Evolutionary conservation across 208 protist genomes (phyloP).

Genomic region (Leishmania martiniquensis): DNA sequence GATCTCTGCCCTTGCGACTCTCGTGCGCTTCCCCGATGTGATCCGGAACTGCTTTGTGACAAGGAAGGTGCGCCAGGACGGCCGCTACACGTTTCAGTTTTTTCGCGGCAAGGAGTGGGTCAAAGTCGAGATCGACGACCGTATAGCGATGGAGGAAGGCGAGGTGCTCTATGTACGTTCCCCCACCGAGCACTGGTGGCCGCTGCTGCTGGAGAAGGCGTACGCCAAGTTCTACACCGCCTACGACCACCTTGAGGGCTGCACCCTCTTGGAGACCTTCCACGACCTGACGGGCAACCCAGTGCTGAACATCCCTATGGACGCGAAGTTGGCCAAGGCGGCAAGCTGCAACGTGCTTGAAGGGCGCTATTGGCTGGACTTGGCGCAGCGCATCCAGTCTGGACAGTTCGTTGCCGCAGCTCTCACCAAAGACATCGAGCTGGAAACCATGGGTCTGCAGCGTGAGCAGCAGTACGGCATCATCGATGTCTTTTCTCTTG

Average conservation of each 20-base stretch:
- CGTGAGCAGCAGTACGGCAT: conserved; percentile 80
- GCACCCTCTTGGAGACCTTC: conserved; percentile 74
- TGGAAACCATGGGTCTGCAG: conserved; percentile 74
- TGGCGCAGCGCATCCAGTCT: conserved; percentile 61
- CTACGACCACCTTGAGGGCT: conserved; percentile 78
- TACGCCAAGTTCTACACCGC: conserved; percentile 90
- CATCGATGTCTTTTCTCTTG: conserved; percentile 79
- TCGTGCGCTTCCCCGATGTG: conserved; percentile 70
- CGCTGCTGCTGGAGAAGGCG: conserved; percentile 89
- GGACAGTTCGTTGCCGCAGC: conserved; percentile 58
- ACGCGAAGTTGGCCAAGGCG: conserved; percentile 68
- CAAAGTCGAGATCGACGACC: conserved; percentile 84
- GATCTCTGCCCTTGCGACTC: conserved; percentile 66
- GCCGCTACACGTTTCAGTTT: conserved; percentile 88
- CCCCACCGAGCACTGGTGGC: conserved; percentile 81
- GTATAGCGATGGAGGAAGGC: conserved; percentile 58
- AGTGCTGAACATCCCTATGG: conserved; percentile 75
- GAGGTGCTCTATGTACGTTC: conserved; percentile 68
- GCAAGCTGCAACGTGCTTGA: conserved; percentile 50
- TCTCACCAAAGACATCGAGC: conserved; percentile 55
- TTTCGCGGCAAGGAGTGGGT: conserved; percentile 77
- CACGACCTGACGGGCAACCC: conserved; percentile 85
- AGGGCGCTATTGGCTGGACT: conserved; percentile 64
- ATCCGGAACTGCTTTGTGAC: conserved; percentile 87
- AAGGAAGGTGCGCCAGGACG: conserved; percentile 76